Evolutionary conservation across 306 rosid genomes (phyloP).

Genomic region (Crotalaria pallida): DNA sequence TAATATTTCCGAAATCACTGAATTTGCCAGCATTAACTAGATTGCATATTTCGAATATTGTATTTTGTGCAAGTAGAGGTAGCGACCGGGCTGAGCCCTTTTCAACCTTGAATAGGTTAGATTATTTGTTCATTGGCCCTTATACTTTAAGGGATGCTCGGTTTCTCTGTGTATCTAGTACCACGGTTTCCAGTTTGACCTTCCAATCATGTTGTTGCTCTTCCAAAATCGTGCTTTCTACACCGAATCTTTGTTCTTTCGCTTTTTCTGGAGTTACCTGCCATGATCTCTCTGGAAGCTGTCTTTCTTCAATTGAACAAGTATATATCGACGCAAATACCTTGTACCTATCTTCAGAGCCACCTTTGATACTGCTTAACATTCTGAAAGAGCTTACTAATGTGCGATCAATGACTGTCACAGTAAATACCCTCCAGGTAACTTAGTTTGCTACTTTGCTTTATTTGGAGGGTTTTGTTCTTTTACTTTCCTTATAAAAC

Average conservation of each 20-base stretch:
- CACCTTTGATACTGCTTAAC: neutral
- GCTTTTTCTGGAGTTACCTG: neutral
- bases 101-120: neutral
- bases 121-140: neutral
- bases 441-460: neutral
- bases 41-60: constrained; percentile 4
- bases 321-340: neutral
- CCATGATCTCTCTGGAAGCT: neutral
- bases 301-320: constrained; percentile 5
- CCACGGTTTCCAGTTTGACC: neutral
- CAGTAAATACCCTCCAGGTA: constrained; percentile 21
- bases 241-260: neutral
- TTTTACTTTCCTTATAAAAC: neutral
- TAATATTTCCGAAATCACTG: neutral
- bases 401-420: neutral
- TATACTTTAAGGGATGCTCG: neutral
- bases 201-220: neutral
- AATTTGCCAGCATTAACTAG: neutral
- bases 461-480: neutral
- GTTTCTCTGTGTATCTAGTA: neutral
- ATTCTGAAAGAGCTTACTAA: neutral
- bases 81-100: neutral
- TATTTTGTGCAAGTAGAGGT: neutral
- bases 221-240: neutral
- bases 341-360: neutral